Evolutionary conservation across 2,329 filamentous ascomycete species (phyloP).

Genomic region (Fusarium mexicanum): DNA sequence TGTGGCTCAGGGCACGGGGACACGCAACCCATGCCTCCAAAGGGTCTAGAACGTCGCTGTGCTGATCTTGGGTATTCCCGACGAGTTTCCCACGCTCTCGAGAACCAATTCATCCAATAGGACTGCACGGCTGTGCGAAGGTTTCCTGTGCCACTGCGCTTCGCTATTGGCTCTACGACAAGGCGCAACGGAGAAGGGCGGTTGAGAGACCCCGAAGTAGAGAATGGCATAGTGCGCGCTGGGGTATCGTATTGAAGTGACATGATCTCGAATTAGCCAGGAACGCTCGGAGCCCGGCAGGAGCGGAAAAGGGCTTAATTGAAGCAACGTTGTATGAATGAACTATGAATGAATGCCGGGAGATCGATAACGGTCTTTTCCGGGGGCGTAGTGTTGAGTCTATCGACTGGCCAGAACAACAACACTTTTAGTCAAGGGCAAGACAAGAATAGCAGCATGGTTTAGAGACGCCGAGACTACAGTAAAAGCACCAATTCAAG

Average conservation of each 20-base stretch:
- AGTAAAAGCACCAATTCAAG: neutral
- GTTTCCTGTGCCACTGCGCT: neutral
- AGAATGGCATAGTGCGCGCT: neutral
- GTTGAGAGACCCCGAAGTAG: neutral
- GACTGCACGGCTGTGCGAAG: neutral
- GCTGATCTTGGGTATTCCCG: slow-evolving; percentile 35
- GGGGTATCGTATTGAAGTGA: neutral
- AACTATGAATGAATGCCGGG: slow-evolving; percentile 1
- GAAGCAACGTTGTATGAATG: slow-evolving; percentile 16
- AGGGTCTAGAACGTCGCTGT: slow-evolving; percentile 18
- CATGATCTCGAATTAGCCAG: slow-evolving; percentile 10
- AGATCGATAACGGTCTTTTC: slow-evolving; percentile 27
- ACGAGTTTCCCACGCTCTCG: slow-evolving; percentile 30
- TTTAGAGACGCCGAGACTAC: neutral
- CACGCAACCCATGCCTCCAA: slow-evolving; percentile 1
- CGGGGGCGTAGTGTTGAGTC: slow-evolving; percentile 1
- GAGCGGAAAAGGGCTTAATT: neutral
- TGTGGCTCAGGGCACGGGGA: slow-evolving; percentile 41
- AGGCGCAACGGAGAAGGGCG: slow-evolving; percentile 10
- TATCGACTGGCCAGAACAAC: neutral
- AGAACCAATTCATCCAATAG: neutral
- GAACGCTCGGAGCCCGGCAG: slow-evolving; percentile 3
- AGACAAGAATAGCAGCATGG: neutral
- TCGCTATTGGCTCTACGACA: slow-evolving; percentile 13
- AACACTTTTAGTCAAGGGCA: neutral